Base-by-base conservation (phyloP, 768 basidiomycete genomes). In the Suillus decipiens region DNA sequence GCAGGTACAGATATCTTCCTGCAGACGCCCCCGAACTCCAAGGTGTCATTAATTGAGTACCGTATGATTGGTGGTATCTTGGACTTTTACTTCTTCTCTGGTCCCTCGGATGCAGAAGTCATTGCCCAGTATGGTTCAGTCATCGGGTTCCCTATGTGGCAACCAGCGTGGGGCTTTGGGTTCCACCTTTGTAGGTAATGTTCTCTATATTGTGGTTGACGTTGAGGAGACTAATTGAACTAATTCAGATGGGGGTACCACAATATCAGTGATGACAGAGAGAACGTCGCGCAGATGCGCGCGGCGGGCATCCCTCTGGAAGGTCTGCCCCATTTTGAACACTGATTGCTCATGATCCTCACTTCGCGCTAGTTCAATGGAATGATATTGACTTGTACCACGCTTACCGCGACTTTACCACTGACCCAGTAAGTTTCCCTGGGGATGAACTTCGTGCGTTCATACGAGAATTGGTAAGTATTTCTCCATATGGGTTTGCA, bases 41-140 rank as follows among this genome's bases (percentile, higher is more conserved):
- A 77, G n/a, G 77, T 79, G 12, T 89, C 89, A 1, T 76, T 90
- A 4, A 79, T 93, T 28, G 80, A 93, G 67, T 94, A 93, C 70
- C 80, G 91, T 53, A 77, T 86, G 71, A 76, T 93, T 53, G 91
- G 92, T 6, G 91, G 92, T 19, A 86, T 86, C 0, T 76, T 93
- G 37, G 89, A 92, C 74, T 86, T 93, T 66, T 92, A 92, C 78
- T 92, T 90, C 76, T 82, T 92, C 71, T 84, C 85, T 19, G 88
- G 88, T 0, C 63, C 85, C 24, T 54, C 68, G 22, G 70, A 86
- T 31, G 76, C 77, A 51, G 73, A 74, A n/a, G 90, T 91, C 10
- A 82, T 89, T 56, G 82, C 88, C 64, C 90, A 93, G 72, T 90
- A 92, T 67, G 84, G 86, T 5, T 81, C 77, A 41, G 75, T 86